A percentile compares a stretch with the other conserved stretches of the same genome.
These are phyloP conservation scores for Linderina pennispora DNA, from an alignment of 192 early-diverging fungal species.

Conservation along the genomic window DNA sequence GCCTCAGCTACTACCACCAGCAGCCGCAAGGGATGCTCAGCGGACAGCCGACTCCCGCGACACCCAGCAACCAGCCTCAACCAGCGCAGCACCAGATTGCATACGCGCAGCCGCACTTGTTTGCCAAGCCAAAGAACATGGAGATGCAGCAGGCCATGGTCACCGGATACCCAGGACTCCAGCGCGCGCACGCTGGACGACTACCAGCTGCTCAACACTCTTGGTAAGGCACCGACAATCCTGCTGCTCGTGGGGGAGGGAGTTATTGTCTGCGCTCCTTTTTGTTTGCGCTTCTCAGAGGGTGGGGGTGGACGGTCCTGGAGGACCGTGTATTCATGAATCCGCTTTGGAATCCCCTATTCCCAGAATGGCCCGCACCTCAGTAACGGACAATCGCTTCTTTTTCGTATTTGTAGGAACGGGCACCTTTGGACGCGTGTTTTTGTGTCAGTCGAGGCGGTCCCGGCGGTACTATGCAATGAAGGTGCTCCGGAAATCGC, in stretches of 20 bases:
- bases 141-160: conserved; percentile 4
- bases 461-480: conserved; percentile 74
- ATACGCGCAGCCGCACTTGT: conserved; percentile 3
- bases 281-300: background rate
- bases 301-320: too few species aligned
- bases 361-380: too few species aligned
- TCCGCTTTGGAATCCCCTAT: too few species aligned
- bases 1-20: conserved; percentile 1
- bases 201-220: conserved; percentile 42
- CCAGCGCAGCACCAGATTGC: conserved; percentile 6
- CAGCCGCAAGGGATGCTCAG: conserved; percentile 3
- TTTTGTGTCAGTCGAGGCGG: conserved; percentile 69
- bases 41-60: background rate
- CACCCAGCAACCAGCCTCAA: conserved; percentile 9
- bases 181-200: conserved; percentile 42
- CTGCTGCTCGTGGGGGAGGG: too few species aligned
- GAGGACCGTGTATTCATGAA: too few species aligned
- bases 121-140: background rate
- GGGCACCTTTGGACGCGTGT: conserved; percentile 95
- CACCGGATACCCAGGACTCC: conserved; percentile 31
- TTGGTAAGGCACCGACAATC: conserved; percentile 38
- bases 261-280: background rate
- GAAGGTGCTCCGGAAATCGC: conserved; percentile 80
- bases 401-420: conserved; percentile 69
- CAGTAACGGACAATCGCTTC: too few species aligned